Evolutionary conservation across 257 asterid genomes (phyloP), one percentile per base, ranked within the genome.

Genomic region (Nicotiana tabacum): DNA sequence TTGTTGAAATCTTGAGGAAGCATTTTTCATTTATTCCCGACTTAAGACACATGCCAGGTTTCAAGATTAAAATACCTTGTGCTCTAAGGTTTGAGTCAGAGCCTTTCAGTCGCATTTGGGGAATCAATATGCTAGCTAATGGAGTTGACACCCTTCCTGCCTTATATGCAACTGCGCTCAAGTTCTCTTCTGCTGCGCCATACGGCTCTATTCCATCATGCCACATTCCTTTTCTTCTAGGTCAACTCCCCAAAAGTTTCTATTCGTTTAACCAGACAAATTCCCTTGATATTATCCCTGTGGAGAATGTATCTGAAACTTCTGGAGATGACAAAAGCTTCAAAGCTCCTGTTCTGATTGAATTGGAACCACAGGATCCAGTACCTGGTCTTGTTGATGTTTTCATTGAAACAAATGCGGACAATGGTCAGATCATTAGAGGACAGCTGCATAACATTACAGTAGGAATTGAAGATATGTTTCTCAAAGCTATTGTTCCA

Each of bases 381-480:
- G 85, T 93, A 85, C 99, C 99, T 39, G 97, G 99, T 68, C 88
- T 94, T 53, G 85, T 96, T 83, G 93, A 96, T 57, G 92, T 93
- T 77, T 86, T 66, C 82, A 85, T 96, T 72, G 97, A 94, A 90
- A 72, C 97, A 77, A 94, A 96, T 87, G 88, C 97, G 51, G 97
- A 89, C 78, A 88, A 92, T 81, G 95, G 97, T 66, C 93, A 90
- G 87, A 87, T 96, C 81, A 90, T 94, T 79, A 83, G 56, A 51
- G 98, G 98, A 64, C 95, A 90, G 88, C 97, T 96, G 87, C 92
- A 85, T 24, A 88, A 91, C 87, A 83, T 96, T 82, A 90, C 90
- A 43, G 93, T 93, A 66, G 99, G 99, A 72, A 96, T 96, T 12
- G 99, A 96, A 87, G 99, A 96, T 86, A 96, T 96, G 98, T 96